phyloP scores from a whole-genome alignment of 768 basidiomycete genomes.

The Kwoniella heveanensis region DNA sequence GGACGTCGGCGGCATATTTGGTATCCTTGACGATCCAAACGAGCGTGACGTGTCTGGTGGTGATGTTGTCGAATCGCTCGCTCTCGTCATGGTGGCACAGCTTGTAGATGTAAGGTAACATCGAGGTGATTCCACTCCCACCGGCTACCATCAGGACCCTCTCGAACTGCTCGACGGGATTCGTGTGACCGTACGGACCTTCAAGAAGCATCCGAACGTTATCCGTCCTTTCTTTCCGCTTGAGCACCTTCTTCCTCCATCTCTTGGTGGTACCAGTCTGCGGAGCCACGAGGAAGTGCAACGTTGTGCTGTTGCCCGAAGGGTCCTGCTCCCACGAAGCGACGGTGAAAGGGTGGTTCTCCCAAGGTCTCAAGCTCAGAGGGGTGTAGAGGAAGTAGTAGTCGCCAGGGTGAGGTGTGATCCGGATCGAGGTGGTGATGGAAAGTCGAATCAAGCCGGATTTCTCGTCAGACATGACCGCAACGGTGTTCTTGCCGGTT shows the following conservation, averaged over 20 bases:
- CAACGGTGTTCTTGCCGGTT: constrained; percentile 14
- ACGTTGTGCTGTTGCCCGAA: neutral
- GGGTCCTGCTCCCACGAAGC: constrained; percentile 25
- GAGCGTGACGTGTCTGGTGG: constrained; percentile 10
- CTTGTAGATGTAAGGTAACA: constrained; percentile 28
- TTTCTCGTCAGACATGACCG: constrained; percentile 10
- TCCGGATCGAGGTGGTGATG: constrained; percentile 17
- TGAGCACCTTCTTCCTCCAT: constrained; percentile 11
- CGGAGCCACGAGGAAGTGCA: constrained; percentile 28
- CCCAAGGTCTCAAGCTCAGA: constrained; percentile 27
- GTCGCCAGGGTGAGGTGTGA: constrained; percentile 29
- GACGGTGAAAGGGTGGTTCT: constrained; percentile 45
- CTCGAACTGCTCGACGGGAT: constrained; percentile 22
- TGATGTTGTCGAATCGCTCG: neutral
- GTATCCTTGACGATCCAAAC: constrained; percentile 30
- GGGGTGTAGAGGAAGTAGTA: constrained; percentile 41
- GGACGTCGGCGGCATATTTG: constrained; percentile 23
- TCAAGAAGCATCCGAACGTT: constrained; percentile 26
- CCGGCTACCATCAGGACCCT: constrained; percentile 31
- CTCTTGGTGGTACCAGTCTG: constrained; percentile 27
- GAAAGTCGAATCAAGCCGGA: constrained; percentile 24
- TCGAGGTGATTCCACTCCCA: constrained; percentile 31
- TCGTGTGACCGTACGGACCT: constrained; percentile 36
- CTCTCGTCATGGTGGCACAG: constrained; percentile 1
- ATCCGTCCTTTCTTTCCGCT: neutral